These are phyloP conservation scores for Trichopus zeylanicus DNA, from an alignment of 116 monocot genomes.

Conservation along the genomic window DNA sequence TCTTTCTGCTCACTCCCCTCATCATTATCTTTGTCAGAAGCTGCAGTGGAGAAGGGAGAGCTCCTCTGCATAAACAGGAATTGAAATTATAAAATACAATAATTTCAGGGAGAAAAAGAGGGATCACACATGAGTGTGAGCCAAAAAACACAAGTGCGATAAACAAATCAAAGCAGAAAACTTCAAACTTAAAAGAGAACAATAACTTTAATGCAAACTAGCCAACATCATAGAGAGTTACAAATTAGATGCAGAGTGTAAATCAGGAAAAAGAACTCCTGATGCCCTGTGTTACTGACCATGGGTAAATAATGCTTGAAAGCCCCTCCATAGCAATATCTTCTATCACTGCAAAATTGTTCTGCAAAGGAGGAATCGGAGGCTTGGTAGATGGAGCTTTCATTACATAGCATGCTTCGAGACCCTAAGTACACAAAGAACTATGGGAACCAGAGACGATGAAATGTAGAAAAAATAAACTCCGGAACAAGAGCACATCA, in stretches of 20 bases:
- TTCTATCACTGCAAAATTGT: neutral
- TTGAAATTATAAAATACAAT: neutral
- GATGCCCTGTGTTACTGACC: neutral
- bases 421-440: neutral
- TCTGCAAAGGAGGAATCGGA: neutral
- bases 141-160: too few species aligned
- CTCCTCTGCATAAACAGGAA: constrained; percentile 8
- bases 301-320: neutral
- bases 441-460: neutral
- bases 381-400: neutral
- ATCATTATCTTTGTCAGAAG: constrained; percentile 5
- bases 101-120: neutral
- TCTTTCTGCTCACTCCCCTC: constrained; percentile 18
- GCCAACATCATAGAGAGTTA: too few species aligned
- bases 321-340: neutral
- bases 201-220: too few species aligned
- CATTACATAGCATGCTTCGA: neutral
- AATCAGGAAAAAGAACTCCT: neutral
- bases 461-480: neutral
- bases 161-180: too few species aligned
- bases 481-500: too few species aligned
- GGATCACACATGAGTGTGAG: too few species aligned
- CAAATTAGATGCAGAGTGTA: too few species aligned
- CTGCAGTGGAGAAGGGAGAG: constrained; percentile 5
- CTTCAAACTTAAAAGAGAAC: too few species aligned